phyloP scores from a whole-genome alignment of 176 grass and related monocot genomes.

The Eremochloa ophiuroides region DNA sequence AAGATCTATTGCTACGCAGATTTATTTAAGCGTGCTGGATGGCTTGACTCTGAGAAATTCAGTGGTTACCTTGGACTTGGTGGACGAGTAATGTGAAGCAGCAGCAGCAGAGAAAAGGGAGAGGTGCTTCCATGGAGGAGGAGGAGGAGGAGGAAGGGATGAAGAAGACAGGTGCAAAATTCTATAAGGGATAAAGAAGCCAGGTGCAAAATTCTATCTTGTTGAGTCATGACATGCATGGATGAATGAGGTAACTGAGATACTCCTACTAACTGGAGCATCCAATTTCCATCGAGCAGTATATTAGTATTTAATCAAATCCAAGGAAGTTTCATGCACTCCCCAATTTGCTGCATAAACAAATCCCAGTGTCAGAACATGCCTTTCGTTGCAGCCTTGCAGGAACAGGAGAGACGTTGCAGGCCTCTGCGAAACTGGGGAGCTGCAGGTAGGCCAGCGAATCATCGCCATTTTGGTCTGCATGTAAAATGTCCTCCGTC shows the following conservation, averaged over 20 bases:
- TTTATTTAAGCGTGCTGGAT: neutral
- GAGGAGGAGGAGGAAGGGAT: neutral
- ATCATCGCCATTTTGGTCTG: neutral
- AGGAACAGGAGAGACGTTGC: neutral
- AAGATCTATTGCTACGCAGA: neutral
- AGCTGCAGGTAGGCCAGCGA: conserved; percentile 18
- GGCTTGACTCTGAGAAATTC: neutral
- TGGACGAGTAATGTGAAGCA: conserved; percentile 8
- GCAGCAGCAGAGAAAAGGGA: conserved; percentile 9
- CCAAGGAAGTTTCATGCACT: neutral
- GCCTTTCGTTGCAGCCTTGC: neutral
- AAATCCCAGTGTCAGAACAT: neutral
- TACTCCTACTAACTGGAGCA: neutral
- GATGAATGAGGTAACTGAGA: neutral
- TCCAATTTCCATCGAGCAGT: neutral
- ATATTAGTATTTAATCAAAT: neutral
- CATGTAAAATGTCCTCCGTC: neutral
- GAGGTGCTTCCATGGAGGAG: conserved; percentile 26
- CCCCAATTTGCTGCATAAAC: neutral
- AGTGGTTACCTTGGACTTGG: conserved; percentile 38
- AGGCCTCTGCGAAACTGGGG: neutral
- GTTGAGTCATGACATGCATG: neutral
- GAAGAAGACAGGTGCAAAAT: neutral
- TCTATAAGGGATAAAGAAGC: neutral
- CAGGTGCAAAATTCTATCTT: neutral